Evolutionary conservation across 129 eudicot genomes (phyloP), one percentile per base, ranked within the genome.

Genomic region (Heracleum sosnowskyi): DNA sequence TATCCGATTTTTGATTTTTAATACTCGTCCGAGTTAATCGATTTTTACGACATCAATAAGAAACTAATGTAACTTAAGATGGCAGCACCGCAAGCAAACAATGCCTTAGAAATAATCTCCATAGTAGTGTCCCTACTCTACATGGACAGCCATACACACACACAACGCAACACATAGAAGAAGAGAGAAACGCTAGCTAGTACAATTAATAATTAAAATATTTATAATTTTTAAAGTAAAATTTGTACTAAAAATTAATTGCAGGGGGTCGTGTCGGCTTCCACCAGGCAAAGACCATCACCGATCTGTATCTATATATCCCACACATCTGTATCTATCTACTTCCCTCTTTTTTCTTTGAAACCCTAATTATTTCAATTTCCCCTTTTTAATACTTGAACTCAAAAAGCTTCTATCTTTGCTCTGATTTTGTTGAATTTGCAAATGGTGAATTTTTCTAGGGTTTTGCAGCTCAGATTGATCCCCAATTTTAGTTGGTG

Each of bases 251-350:
- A 26, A 60, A n/a, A 60, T 60, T 60, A 60, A 60, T 9, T 60
- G 68, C 68, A 60, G 68, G 81, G 79, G 78, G 82, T 73, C 77
- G 71, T 88, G 92, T 89, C 92, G 97, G 97, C 92, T 89, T 87
- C 84, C 74, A 88, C 92, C 91, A 87, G 92, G 91, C 92, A 89
- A 87, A 84, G 86, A 89, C 97, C 89, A 86, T 83, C 90, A 85
- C 77, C 82, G 62, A 76, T 82, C 84, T 82, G 68, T 60, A 60
- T 46, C 80, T 60, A 41, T 47, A 68, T 34, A 51, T 79, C 75
- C 79, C 81, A 63, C 77, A 69, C 68, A 1, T 60, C 33, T 74
- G 28, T 69, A 8, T 34, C 42, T 34, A 18, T 69, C n/a, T 69
- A 33, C 16, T 12, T 39, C 45, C 28, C 31, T 11, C 13, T 57